Percentiles rank a stretch among this genome's conserved stretches.
Evolutionary conservation across 192 early-diverging fungal genomes (phyloP).

Genomic region (Gryganskiella cystojenkinii): DNA sequence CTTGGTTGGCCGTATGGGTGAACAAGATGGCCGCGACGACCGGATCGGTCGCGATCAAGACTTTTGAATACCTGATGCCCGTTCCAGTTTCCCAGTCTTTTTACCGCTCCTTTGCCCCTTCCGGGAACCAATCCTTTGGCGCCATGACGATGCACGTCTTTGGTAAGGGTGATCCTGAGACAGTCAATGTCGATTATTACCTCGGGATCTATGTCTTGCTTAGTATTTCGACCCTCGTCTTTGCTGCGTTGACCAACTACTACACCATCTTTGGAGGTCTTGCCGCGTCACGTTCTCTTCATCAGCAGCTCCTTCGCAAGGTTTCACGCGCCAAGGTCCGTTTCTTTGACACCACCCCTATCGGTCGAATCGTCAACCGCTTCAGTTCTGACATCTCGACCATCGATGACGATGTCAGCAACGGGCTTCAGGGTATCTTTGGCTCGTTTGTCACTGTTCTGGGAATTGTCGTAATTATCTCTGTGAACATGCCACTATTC

Average conservation of each 20-base stretch:
- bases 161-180: conserved; percentile 37
- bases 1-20: conserved; percentile 57
- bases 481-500: conserved; percentile 77
- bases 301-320: conserved; percentile 62
- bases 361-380: conserved; percentile 84
- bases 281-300: conserved; percentile 66
- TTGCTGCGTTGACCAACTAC: conserved; percentile 54
- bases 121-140: conserved; percentile 16
- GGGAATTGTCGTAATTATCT: conserved; percentile 71
- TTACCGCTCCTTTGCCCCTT: conserved; percentile 20
- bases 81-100: conserved; percentile 23
- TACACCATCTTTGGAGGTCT: conserved; percentile 62
- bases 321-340: conserved; percentile 78
- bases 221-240: conserved; percentile 57
- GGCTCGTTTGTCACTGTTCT: conserved; percentile 61
- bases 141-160: too few species aligned
- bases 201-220: conserved; percentile 71
- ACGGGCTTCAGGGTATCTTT: conserved; percentile 63
- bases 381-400: conserved; percentile 90
- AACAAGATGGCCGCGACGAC: conserved; percentile 36
- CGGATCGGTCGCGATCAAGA: conserved; percentile 36
- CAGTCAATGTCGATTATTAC: conserved; percentile 68
- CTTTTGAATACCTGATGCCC: conserved; percentile 26
- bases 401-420: conserved; percentile 74
- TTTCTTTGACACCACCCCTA: conserved; percentile 92